phyloP scores from a whole-genome alignment of 2,329 filamentous ascomycete genomes.

The Peltaster fructicola region DNA sequence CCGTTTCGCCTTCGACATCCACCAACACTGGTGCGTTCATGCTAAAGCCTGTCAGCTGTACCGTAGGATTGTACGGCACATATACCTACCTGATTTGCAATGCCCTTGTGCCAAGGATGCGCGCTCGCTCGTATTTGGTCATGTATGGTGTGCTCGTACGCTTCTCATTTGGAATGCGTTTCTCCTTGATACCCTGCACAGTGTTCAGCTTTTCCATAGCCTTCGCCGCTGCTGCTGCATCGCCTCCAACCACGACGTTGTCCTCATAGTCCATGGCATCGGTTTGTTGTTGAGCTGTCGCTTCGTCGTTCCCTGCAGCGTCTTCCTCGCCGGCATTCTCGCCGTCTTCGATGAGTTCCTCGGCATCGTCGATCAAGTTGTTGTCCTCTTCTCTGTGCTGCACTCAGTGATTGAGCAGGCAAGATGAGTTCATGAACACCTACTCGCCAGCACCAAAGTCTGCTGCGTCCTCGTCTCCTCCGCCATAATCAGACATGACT shows the following conservation, averaged over 20 bases:
- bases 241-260: slow-evolving; percentile 31
- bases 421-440: slow-evolving; percentile 6
- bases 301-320: slow-evolving; percentile 15
- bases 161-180: slow-evolving; percentile 79
- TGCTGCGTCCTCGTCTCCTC: slow-evolving; percentile 20
- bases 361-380: slow-evolving; percentile 28
- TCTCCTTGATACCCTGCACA: slow-evolving; percentile 45
- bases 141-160: slow-evolving; percentile 92
- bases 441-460: slow-evolving; percentile 19
- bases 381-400: slow-evolving; percentile 18
- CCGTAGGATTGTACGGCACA: too few species aligned
- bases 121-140: slow-evolving; percentile 96
- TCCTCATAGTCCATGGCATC: slow-evolving; percentile 16
- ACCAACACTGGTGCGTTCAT: slow-evolving; percentile 97
- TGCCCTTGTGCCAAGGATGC: slow-evolving; percentile 82
- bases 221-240: slow-evolving; percentile 31
- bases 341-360: slow-evolving; percentile 14
- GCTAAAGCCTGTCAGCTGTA: slow-evolving; percentile 13
- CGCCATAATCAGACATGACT: slow-evolving; percentile 32
- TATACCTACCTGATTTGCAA: slow-evolving; percentile 86
- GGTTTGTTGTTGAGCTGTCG: too few species aligned
- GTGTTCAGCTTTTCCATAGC: slow-evolving; percentile 32
- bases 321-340: slow-evolving; percentile 6
- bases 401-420: slow-evolving; percentile 1
- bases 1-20: slow-evolving; percentile 91